phyloP scores from a whole-genome alignment of 176 grass and related monocot genomes.

The Raddia guianensis region DNA sequence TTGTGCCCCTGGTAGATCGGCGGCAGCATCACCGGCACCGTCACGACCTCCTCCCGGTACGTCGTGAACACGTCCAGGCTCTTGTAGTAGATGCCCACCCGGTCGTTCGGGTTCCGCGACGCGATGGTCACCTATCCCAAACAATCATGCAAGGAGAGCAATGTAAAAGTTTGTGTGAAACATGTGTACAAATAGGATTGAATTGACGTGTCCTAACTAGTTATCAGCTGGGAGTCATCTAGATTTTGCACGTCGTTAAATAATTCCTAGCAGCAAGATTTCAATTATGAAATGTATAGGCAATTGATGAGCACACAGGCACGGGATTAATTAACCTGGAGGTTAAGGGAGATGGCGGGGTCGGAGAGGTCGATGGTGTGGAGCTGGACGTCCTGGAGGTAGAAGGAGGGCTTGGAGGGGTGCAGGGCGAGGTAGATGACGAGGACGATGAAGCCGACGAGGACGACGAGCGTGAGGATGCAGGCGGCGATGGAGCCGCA shows the following conservation, averaged over 20 bases:
- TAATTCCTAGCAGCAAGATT: not conserved
- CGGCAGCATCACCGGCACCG: slow-evolving; percentile 53
- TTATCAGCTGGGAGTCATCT: too few relatives aligned
- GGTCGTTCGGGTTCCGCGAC: slow-evolving; percentile 82
- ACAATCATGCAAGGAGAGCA: too few relatives aligned
- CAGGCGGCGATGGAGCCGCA: slow-evolving; percentile 58
- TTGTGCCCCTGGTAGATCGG: slow-evolving; percentile 76
- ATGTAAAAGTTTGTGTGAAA: too few relatives aligned
- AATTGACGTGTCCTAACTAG: too few relatives aligned
- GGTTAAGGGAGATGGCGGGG: slow-evolving; percentile 51
- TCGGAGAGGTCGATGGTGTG: slow-evolving; percentile 58
- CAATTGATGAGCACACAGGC: not conserved
- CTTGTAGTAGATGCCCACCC: slow-evolving; percentile 81
- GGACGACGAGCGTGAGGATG: slow-evolving; percentile 55
- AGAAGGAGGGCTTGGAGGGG: slow-evolving; percentile 78
- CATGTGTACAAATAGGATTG: too few relatives aligned
- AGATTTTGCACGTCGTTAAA: too few relatives aligned
- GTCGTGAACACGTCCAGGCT: slow-evolving; percentile 59
- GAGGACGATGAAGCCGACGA: slow-evolving; percentile 68
- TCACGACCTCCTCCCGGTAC: slow-evolving; percentile 69
- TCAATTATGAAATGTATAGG: not conserved
- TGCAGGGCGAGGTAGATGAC: slow-evolving; percentile 69
- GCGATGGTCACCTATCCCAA: slow-evolving; percentile 63
- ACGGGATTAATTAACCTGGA: slow-evolving; percentile 41
- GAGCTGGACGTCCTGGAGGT: slow-evolving; percentile 69